A percentile compares a stretch with the other conserved stretches of the same genome.
Conservation (phyloP, 75 land plant species). For the Azolla pinnata region DNA sequence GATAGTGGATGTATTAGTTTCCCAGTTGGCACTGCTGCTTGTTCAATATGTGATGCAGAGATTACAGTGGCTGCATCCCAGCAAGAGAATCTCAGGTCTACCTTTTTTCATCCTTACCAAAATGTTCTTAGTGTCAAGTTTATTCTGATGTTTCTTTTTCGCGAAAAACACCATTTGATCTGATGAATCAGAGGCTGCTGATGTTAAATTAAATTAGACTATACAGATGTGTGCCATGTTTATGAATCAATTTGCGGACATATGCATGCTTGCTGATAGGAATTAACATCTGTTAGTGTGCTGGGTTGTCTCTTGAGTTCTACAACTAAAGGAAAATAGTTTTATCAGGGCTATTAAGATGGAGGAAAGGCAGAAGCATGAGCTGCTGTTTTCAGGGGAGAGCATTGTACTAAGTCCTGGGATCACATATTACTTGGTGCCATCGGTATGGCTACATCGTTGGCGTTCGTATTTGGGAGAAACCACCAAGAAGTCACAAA, state of each 20-base stretch:
- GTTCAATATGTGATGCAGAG: conserved; percentile 52
- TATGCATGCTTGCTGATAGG: too few species aligned
- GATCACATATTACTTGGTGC: conserved; percentile 60
- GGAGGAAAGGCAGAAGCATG: conserved; percentile 83
- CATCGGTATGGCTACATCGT: conserved; percentile 66
- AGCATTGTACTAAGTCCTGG: conserved; percentile 39
- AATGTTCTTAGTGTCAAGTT: not conserved
- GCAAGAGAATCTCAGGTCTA: conserved; percentile 65
- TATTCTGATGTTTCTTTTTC: too few species aligned
- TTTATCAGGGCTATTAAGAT: conserved; percentile 56
- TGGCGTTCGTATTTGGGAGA: conserved; percentile 76
- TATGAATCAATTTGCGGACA: too few species aligned
- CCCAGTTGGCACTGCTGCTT: conserved; percentile 40
- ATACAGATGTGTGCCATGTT: too few species aligned
- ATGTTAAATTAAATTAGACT: too few species aligned
- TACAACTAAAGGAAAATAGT: too few species aligned
- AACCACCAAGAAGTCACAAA: conserved; percentile 50
- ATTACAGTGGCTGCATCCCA: conserved; percentile 40
- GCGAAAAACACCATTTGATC: too few species aligned
- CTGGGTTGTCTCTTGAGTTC: too few species aligned
- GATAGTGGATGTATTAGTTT: conserved; percentile 40
- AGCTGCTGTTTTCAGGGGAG: conserved; percentile 52
- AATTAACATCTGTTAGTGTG: too few species aligned
- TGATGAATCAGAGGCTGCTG: too few species aligned
- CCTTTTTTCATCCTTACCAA: not conserved